Base-by-base conservation (phyloP, 108 stramenopile genomes). In the Epipyxis sp. region DNA sequence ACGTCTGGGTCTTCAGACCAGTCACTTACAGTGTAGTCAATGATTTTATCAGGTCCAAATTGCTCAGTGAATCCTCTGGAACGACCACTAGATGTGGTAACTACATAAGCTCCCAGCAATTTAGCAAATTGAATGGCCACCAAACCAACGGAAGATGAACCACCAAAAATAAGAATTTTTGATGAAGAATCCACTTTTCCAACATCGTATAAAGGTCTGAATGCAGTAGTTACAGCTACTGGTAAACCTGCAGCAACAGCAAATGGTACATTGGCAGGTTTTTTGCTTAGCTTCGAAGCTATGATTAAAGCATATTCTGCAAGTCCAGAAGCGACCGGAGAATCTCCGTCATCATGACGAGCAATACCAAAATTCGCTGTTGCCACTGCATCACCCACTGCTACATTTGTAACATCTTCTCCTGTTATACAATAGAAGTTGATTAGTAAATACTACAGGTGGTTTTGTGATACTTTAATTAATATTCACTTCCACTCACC, bases 111-210 rank as follows among this genome's bases (percentile, higher is more conserved):
- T 13, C 71, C 13, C 3, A 3, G 6, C 6, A 13, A 6, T 25
- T 74, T 74, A 29, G 13, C 6, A 16, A 74, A 13, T 57, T 74
- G 71, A 74, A 74, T 74, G 44, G 71, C 71, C 27, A 74, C 10
- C 3, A 25, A 3, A 35, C 71, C 71, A 10, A 74, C 71, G 3
- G 32, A 27, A 3, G 71, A 43, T 16, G 71, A 74, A 13, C 71
- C 71, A 20, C 71, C 71, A 74, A 74, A 42, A 42, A 74, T 74
- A 27, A 74, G 32, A 6, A 27, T 6, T 27, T 42, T 39, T 20
- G 71, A 74, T 37, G 42, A 37, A 6, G 16, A 6, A 16, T 3
- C 71, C 41, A 74, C 34, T 37, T 34, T 27, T 6, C 46, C 71
- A 74, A 3, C 3, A 42, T 35, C 13, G 34, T 54, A 32, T 27